These are phyloP conservation scores for Aspergillus awamori DNA, from an alignment of 2,329 filamentous ascomycete species.

Conservation along the genomic window DNA sequence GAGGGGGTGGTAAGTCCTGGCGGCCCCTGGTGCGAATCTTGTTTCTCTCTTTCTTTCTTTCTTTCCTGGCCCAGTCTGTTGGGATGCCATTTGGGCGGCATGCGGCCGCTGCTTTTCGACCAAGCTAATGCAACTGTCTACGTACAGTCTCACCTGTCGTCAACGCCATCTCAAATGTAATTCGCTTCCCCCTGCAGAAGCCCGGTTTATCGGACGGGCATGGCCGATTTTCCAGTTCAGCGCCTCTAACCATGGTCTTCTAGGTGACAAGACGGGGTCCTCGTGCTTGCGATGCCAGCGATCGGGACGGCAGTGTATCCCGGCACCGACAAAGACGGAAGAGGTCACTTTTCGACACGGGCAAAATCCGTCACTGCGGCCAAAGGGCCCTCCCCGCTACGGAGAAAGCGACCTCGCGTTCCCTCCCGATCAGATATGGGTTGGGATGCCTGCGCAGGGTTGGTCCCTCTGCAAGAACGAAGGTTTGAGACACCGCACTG, in stretches of 20 bases:
- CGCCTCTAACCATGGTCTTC: slow-evolving; percentile 6
- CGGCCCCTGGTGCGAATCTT: too few species aligned
- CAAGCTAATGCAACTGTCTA: slow-evolving; percentile 15
- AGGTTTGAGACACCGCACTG: neutral
- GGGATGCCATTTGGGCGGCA: neutral
- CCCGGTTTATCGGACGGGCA: neutral
- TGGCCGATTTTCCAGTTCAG: neutral
- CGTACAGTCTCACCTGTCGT: slow-evolving; percentile 39
- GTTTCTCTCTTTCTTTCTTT: neutral
- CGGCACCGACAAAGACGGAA: slow-evolving; percentile 37
- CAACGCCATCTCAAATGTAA: slow-evolving; percentile 44
- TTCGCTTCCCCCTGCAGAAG: neutral
- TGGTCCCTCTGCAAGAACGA: slow-evolving; percentile 14
- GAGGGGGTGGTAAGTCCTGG: slow-evolving; percentile 41
- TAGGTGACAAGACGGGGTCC: slow-evolving; percentile 40
- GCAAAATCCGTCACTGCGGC: slow-evolving; percentile 40
- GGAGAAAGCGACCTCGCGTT: slow-evolving; percentile 40
- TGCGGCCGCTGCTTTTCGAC: neutral
- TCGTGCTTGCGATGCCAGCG: slow-evolving; percentile 41
- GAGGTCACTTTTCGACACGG: slow-evolving; percentile 42
- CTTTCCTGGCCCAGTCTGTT: neutral
- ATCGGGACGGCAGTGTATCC: slow-evolving; percentile 40
- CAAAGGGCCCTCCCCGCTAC: slow-evolving; percentile 39
- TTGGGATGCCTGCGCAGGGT: slow-evolving; percentile 34
- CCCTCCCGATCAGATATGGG: slow-evolving; percentile 38